Evolutionary conservation across 2,329 filamentous ascomycete species (phyloP).

Genomic region (Shiraia sp.): DNA sequence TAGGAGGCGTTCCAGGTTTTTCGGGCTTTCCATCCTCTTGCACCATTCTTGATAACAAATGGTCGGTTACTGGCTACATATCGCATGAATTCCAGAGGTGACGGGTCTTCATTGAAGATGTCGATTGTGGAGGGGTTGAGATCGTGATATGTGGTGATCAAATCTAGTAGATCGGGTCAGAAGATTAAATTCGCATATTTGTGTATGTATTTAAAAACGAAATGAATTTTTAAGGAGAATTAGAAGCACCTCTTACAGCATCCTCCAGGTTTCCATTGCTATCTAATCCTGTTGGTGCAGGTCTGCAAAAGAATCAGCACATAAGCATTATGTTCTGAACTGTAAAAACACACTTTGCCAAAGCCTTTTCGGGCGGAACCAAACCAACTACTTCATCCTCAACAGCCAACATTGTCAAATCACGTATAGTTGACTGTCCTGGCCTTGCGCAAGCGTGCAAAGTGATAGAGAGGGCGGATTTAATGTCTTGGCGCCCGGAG

Average conservation of each 20-base stretch:
- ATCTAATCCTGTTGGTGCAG: slow-evolving; percentile 36
- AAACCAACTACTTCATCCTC: slow-evolving; percentile 27
- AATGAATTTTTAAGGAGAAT: slow-evolving; percentile 5
- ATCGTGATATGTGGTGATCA: slow-evolving; percentile 73
- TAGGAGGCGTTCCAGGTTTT: slow-evolving; percentile 66
- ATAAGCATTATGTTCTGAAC: background rate
- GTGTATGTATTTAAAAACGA: background rate
- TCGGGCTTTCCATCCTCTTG: slow-evolving; percentile 65
- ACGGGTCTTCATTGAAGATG: slow-evolving; percentile 67
- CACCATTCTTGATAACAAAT: slow-evolving; percentile 70
- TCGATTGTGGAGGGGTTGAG: slow-evolving; percentile 67
- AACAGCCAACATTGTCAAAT: slow-evolving; percentile 16
- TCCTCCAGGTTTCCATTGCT: slow-evolving; percentile 26
- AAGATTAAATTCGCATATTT: background rate
- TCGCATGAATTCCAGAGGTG: slow-evolving; percentile 78
- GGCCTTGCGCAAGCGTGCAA: too few species aligned
- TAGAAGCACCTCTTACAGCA: slow-evolving; percentile 44
- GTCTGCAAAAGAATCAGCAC: slow-evolving; percentile 18
- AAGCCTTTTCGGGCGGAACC: slow-evolving; percentile 12
- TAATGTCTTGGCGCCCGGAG: slow-evolving; percentile 23
- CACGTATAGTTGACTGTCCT: too few species aligned
- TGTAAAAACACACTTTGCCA: slow-evolving; percentile 17
- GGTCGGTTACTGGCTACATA: slow-evolving; percentile 74
- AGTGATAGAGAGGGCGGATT: slow-evolving; percentile 17
- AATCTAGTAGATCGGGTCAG: slow-evolving; percentile 30